Evolutionary conservation across 1,284 basidiomycete genomes (phyloP), one percentile per base, ranked within the genome.

Genomic region (Leccinum holopus): DNA sequence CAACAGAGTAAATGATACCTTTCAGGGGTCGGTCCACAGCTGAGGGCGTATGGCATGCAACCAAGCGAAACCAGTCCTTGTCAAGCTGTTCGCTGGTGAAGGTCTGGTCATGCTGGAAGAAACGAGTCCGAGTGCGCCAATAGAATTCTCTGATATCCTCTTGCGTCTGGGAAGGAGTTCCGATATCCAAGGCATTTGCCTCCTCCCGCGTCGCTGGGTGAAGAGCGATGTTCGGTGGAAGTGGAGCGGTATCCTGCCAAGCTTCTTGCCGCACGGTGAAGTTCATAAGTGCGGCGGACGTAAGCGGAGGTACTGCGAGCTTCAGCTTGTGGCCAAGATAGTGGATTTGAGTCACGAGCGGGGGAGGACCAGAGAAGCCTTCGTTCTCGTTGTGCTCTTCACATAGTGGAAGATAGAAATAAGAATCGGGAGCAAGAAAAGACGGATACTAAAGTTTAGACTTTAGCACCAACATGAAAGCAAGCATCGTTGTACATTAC

Each of bases 1-100:
- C 82, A n/a, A 74, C 69, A n/a, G 67, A 65, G 63, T 78, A 81
- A 30, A 82, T 71, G 1, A 71, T 64, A 18, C 80, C 78, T 61
- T 78, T 75, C 33, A 80, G 66, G n/a, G 77, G 72, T 21, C 70
- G 68, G 55, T 74, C 69, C 37, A 69, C 65, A 37, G 69, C 65
- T 66, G 72, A 76, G 3, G 73, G 71, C 58, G 80, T 74, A 59
- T 77, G 68, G 56, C 81, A 83, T 7, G 72, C 72, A 3, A 79
- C 79, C 25, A 79, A 63, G 44, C 80, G 78, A 65, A 72, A 76
- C 81, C 81, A 83, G 59, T 82, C 81, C 57, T 66, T 66, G 65
- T 83, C 82, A 58, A 79, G 76, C 30, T 61, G 64, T 53, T 63
- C 61, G 7, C 76, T 75, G 25, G 65, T 55, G 6, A 63, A 47